Base-by-base conservation (phyloP, 1,284 basidiomycete species). In the Sporisorium reilianum region DNA sequence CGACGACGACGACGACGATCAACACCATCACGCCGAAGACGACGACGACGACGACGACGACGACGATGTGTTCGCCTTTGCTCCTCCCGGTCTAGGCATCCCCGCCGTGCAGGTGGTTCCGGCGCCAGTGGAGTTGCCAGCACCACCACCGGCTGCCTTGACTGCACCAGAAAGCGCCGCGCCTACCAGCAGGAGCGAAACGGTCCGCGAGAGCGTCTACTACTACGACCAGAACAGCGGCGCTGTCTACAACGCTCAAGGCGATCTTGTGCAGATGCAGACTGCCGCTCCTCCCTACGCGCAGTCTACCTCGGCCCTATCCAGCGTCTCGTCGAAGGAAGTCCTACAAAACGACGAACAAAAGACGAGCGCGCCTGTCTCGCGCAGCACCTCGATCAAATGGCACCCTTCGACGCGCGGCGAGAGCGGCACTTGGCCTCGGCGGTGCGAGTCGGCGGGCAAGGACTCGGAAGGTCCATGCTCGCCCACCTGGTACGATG, bases 61-160 rank as follows among this genome's bases (percentile, higher is more conserved):
- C n/a, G 64, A 73, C 30, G 58, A 62, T 28, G 62, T 74, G 14
- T 74, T 74, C 50, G 71, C 71, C 3, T 74, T 74, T 28, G 71
- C 65, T 18, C 71, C 71, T 34, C 70, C 67, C 25, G 57, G 67
- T 18, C 50, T 71, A 3, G 55, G 41, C 2, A 32, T 32, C 0
- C 58, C 57, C 0, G 52, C 45, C 0, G 55, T 71, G 14, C 49
- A 60, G 23, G 62, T 70, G 5, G 62, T 70, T 16, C 30, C 67
- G 5, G 30, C 61, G 0, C 49, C 56, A 5, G 22, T 46, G 9
- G 28, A 28, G n/a, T 14, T 55, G 25, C 57, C 58, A 3, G 38
- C 32, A 12, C 49, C 20, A 2, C 46, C 57, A 8, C 53, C 50
- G 0, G 45, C 54, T n/a, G 62, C 62, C 18, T 2, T 46, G 38